Conservation (phyloP, 208 protist genomes). For the Wallacemonas sp. region DNA sequence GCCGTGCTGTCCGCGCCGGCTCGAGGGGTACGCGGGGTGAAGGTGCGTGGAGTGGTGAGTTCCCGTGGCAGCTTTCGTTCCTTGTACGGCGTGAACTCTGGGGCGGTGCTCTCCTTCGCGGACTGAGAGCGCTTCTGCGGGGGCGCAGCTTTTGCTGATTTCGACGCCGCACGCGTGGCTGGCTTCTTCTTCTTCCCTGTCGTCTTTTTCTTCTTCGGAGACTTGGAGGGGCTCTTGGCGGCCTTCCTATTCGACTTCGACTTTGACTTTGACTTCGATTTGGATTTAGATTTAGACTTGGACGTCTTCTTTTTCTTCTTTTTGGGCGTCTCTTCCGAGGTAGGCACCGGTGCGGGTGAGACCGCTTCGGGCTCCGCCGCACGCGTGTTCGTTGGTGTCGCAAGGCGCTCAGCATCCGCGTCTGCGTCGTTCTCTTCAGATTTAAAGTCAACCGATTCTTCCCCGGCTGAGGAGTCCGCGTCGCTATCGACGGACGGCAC, state of each 20-base stretch:
- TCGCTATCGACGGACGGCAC: slow-evolving; percentile 12
- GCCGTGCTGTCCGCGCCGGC: slow-evolving; percentile 19
- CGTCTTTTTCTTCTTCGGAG: not conserved
- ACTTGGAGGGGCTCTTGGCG: not conserved
- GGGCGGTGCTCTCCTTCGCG: not conserved
- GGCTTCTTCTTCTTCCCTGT: slow-evolving; percentile 3
- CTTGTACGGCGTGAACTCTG: not conserved
- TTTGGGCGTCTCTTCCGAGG: not conserved
- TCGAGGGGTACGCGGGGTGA: slow-evolving; percentile 32
- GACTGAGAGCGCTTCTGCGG: too few species aligned
- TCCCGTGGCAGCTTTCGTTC: slow-evolving; percentile 20
- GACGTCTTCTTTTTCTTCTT: slow-evolving; percentile 18
- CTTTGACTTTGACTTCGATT: slow-evolving; percentile 1
- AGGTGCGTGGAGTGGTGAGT: slow-evolving; percentile 36
- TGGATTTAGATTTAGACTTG: too few species aligned
- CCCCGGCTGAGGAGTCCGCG: slow-evolving; percentile 6
- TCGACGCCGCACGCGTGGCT: too few species aligned
- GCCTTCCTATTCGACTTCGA: not conserved
- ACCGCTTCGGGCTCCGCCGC: too few species aligned
- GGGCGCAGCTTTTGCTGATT: too few species aligned
- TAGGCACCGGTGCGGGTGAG: not conserved
- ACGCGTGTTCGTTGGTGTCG: too few species aligned
- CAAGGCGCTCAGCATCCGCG: too few species aligned
- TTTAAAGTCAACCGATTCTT: too few species aligned
- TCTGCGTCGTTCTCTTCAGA: too few species aligned